Conservation (phyloP, 768 basidiomycete genomes). For the Daedaleopsis nitida region DNA sequence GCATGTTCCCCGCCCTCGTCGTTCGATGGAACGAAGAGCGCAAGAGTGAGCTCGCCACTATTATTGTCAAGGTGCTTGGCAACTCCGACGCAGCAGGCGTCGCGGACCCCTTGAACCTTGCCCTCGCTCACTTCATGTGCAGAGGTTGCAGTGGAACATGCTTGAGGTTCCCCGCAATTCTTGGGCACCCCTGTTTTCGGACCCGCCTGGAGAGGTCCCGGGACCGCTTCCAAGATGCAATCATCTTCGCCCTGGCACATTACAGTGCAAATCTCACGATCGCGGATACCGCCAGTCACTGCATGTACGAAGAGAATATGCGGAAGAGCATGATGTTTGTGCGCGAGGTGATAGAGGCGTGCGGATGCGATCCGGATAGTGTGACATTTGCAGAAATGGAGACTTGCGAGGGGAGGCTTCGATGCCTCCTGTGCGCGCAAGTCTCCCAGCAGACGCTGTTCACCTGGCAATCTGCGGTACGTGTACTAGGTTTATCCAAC, state of each 20-base stretch:
- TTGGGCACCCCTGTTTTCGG: neutral
- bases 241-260: neutral
- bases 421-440: neutral
- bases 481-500: too few relatives aligned
- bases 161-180: neutral
- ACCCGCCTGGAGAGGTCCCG: neutral
- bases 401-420: neutral
- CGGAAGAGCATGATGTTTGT: neutral
- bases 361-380: neutral
- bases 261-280: too few relatives aligned
- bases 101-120: neutral
- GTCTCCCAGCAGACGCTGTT: neutral
- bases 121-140: neutral
- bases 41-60: neutral
- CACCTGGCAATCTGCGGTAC: neutral
- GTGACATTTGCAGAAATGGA: neutral
- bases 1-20: neutral
- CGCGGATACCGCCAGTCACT: too few relatives aligned
- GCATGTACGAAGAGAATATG: neutral
- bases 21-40: constrained; percentile 3
- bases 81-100: neutral
- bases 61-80: neutral
- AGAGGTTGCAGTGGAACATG: neutral
- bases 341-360: neutral
- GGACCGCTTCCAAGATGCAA: neutral